Evolutionary conservation across 2,329 filamentous ascomycete genomes (phyloP).

Genomic region (Phialophora macrospora): DNA sequence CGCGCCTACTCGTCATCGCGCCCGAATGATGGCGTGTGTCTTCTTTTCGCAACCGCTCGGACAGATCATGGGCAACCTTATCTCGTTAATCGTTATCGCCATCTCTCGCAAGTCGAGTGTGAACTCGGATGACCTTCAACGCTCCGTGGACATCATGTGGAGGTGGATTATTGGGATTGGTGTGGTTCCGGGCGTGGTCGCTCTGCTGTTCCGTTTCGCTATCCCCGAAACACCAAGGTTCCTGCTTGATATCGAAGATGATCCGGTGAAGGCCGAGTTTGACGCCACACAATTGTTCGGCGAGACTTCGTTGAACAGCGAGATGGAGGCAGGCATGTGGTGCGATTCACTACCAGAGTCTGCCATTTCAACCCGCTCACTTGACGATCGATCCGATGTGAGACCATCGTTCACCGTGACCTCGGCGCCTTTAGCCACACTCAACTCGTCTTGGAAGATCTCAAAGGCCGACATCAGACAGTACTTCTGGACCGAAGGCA

Average conservation of each 20-base stretch:
- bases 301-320: conserved; percentile 40
- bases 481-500: conserved; percentile 51
- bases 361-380: conserved; percentile 37
- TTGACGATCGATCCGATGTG: conserved; percentile 29
- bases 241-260: conserved; percentile 67
- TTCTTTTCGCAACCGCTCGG: conserved; percentile 73
- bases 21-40: conserved; percentile 70
- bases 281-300: conserved; percentile 66
- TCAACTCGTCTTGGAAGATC: conserved; percentile 50
- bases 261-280: conserved; percentile 62
- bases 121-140: conserved; percentile 41
- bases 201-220: conserved; percentile 69
- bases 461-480: conserved; percentile 47
- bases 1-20: conserved; percentile 63
- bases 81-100: conserved; percentile 57
- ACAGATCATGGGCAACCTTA: conserved; percentile 67
- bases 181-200: conserved; percentile 66
- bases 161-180: conserved; percentile 70
- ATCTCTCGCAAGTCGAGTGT: conserved; percentile 38
- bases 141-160: conserved; percentile 66
- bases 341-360: conserved; percentile 39
- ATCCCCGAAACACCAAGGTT: conserved; percentile 70
- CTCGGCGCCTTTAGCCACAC: conserved; percentile 43
- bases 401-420: conserved; percentile 30
- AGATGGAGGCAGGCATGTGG: conserved; percentile 29